Evolutionary conservation across 1,284 basidiomycete species (phyloP).

Genomic region (Ceratobasidium sp.): DNA sequence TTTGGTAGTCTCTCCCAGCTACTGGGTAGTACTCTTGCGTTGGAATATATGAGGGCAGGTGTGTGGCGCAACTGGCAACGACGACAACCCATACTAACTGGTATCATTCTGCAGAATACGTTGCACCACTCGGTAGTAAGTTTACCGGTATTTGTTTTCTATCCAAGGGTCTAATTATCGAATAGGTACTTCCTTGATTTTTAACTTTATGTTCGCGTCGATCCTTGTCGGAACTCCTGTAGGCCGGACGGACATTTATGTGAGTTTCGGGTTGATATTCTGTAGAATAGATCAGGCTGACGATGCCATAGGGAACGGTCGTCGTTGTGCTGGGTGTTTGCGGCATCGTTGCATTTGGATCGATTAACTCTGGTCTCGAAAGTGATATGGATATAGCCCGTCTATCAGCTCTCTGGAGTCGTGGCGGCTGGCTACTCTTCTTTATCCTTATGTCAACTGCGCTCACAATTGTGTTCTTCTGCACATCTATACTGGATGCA

Average conservation of each 20-base stretch:
- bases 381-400: slow-evolving; percentile 71
- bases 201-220: slow-evolving; percentile 82
- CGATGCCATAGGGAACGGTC: slow-evolving; percentile 67
- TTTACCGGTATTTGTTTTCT: slow-evolving; percentile 44
- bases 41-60: slow-evolving; percentile 86
- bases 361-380: slow-evolving; percentile 75
- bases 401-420: slow-evolving; percentile 79
- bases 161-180: slow-evolving; percentile 7
- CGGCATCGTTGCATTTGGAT: slow-evolving; percentile 81
- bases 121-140: slow-evolving; percentile 69
- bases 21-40: slow-evolving; percentile 81
- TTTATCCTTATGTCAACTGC: slow-evolving; percentile 77
- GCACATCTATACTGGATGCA: slow-evolving; percentile 68
- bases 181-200: slow-evolving; percentile 75
- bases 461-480: slow-evolving; percentile 69
- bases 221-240: slow-evolving; percentile 77
- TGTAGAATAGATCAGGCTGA: neutral
- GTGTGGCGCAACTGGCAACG: slow-evolving; percentile 37
- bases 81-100: slow-evolving; percentile 21
- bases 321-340: slow-evolving; percentile 81
- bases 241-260: slow-evolving; percentile 77
- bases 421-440: slow-evolving; percentile 84
- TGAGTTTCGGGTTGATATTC: slow-evolving; percentile 50
- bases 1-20: slow-evolving; percentile 72
- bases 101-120: slow-evolving; percentile 67